Evolutionary conservation across 257 asterid genomes (phyloP).

Genomic region (Solanum piurae): DNA sequence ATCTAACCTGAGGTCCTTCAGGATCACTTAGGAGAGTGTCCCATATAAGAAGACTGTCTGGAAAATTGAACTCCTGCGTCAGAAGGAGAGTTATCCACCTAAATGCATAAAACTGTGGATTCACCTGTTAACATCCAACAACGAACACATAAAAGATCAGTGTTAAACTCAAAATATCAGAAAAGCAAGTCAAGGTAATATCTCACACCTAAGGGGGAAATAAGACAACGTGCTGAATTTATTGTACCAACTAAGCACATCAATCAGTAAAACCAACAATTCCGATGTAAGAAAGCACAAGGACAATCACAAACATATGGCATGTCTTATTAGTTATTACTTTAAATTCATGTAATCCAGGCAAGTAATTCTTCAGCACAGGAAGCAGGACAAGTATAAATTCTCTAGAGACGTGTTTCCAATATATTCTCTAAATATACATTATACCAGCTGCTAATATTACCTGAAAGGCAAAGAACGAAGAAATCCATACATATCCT

Average conservation of each 20-base stretch:
- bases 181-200: background rate
- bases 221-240: background rate
- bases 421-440: background rate
- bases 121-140: conserved; percentile 53
- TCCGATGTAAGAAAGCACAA: background rate
- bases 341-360: background rate
- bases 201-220: background rate
- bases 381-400: background rate
- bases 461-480: background rate
- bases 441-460: background rate
- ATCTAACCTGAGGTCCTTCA: conserved; percentile 90
- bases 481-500: background rate
- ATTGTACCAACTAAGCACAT: background rate
- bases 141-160: background rate
- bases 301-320: background rate
- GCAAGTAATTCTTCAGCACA: background rate
- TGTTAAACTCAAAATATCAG: background rate
- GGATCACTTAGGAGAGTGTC: conserved; percentile 93
- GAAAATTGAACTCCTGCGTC: conserved; percentile 87
- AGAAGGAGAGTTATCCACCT: conserved; percentile 96
- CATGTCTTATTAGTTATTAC: background rate
- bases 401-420: background rate
- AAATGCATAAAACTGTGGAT: conserved; percentile 97
- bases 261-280: background rate
- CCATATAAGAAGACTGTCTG: conserved; percentile 77